These are phyloP conservation scores for Populus hybrid DNA, from an alignment of 441 rosid genomes.

Conservation along the genomic window DNA sequence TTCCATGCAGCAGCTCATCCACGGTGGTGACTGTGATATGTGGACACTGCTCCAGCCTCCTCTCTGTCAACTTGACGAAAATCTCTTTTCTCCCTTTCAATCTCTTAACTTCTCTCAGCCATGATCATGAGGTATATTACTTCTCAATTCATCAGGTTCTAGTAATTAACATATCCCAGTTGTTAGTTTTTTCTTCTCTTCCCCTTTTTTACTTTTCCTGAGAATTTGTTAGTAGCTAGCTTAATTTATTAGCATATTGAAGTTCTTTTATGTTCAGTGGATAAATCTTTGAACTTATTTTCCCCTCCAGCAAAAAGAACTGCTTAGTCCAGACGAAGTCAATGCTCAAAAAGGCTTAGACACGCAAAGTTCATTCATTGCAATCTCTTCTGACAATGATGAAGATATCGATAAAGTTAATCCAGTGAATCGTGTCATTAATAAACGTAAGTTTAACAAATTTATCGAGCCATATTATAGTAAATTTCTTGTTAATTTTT, in stretches of 20 bases:
- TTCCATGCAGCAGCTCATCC: conserved; percentile 79
- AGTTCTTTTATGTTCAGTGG: neutral
- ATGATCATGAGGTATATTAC: conserved; percentile 39
- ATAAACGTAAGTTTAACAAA: conserved; percentile 58
- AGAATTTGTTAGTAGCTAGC: neutral
- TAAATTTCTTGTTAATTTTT: neutral
- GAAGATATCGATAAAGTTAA: conserved; percentile 44
- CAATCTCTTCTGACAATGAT: conserved; percentile 63
- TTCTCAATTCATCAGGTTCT: neutral
- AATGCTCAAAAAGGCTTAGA: conserved; percentile 31
- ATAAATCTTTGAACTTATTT: neutral
- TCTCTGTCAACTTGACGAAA: conserved; percentile 89
- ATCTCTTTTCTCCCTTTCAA: conserved; percentile 87
- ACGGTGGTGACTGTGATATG: conserved; percentile 93
- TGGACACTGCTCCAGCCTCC: conserved; percentile 89
- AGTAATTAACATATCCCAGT: neutral
- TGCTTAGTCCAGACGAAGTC: conserved; percentile 32
- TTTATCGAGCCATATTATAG: neutral
- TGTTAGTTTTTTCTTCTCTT: neutral
- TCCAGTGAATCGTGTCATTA: conserved; percentile 55
- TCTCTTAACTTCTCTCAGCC: conserved; percentile 60
- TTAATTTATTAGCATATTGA: neutral
- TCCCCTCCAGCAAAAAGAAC: conserved; percentile 41
- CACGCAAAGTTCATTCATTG: conserved; percentile 42
- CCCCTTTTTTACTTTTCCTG: neutral